Evolutionary conservation across 1,284 basidiomycete species (phyloP), one percentile per base, ranked within the genome.

Genomic region (Boletellus deceptivus): DNA sequence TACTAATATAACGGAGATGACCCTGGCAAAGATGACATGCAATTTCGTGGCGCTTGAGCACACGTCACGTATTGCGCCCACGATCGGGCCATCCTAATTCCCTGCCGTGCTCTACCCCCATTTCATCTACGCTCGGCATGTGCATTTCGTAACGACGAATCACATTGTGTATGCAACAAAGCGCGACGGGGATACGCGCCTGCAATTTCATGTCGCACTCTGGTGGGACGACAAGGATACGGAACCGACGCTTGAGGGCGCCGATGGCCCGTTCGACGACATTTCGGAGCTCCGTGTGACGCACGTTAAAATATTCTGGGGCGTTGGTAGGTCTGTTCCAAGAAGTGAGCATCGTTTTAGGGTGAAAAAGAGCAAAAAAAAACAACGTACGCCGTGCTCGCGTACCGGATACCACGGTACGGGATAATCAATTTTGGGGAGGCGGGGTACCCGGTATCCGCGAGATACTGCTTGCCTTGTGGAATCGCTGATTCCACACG

Each of bases 221-320:
- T 1, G 44, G 35, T 2, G 44, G 22, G 4, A 37, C 11, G 4
- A 33, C 16, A n/a, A 64, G 43, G 13, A 64, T 49, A 0, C 6
- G 16, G 37, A 62, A 66, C 4, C 41, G 24, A 3, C 29, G 14
- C 46, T 66, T 63, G 37, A 55, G 3, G 4, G 62, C 49, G 11
- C 60, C 54, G 48, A 62, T 62, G 8, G 13, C n/a, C 6, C n/a
- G 60, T 57, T 66, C 55, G 43, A 66, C 33, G 14, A 59, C 45
- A 13, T 52, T 52, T 3, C 2, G 5, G 1, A 44, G 13, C 20
- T 25, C 17, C 8, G 34, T 2, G 10, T 52, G 50, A 13, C 9
- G 1, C 2, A 43, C 8, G 20, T 50, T 47, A 33, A 41, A 50
- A 5, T 35, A 24, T 11, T 50, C 39, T 3, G 16, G 6, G 17